A percentile compares a stretch with the other conserved stretches of the same genome.
phyloP scores from a whole-genome alignment of 1,284 basidiomycete species.

The Boletus hoseneyae region DNA sequence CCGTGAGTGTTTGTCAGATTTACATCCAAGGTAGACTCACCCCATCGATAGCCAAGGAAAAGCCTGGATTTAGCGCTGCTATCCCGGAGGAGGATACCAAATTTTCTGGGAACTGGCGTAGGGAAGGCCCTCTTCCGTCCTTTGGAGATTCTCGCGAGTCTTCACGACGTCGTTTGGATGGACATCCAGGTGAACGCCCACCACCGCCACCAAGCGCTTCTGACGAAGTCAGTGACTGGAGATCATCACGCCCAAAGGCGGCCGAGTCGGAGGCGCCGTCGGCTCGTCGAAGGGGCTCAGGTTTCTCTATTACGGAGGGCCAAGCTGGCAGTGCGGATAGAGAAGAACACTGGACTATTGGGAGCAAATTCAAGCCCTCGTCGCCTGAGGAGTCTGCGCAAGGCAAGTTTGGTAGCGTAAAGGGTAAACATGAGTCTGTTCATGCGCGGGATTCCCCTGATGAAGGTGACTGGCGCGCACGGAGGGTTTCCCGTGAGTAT shows the following conservation, averaged over 20 bases:
- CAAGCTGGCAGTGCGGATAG: conserved; percentile 61
- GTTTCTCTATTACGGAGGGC: conserved; percentile 50
- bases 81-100: conserved; percentile 64
- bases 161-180: conserved; percentile 63
- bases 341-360: conserved; percentile 73
- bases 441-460: conserved; percentile 48
- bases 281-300: conserved; percentile 53
- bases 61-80: conserved; percentile 48
- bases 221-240: conserved; percentile 67
- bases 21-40: conserved; percentile 7
- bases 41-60: conserved; percentile 64
- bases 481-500: conserved; percentile 55
- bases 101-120: conserved; percentile 80
- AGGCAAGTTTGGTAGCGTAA: conserved; percentile 49
- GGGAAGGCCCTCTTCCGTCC: conserved; percentile 83
- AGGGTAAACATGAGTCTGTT: conserved; percentile 50
- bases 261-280: conserved; percentile 46
- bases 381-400: conserved; percentile 39
- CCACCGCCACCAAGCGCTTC: conserved; percentile 40
- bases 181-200: conserved; percentile 40
- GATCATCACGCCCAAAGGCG: conserved; percentile 50
- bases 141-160: conserved; percentile 50
- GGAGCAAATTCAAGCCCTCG: conserved; percentile 65
- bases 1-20: conserved; percentile 51
- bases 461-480: conserved; percentile 61